phyloP scores from a whole-genome alignment of 2,329 filamentous ascomycete genomes.

The Xylaria sp. region DNA sequence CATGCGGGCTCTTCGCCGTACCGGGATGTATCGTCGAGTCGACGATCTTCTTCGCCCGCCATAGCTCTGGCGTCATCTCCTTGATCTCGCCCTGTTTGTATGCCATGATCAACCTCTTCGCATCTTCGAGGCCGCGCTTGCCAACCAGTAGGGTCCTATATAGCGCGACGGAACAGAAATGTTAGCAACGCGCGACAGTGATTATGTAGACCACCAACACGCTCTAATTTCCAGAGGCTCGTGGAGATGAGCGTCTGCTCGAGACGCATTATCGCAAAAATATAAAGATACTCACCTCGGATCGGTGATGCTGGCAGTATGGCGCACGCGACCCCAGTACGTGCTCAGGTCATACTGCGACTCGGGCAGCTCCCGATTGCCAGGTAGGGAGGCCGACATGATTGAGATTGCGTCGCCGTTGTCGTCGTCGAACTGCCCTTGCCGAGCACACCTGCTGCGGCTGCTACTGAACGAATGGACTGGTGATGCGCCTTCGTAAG shows the following conservation, averaged over 20 bases:
- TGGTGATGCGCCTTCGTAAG: constrained; percentile 9
- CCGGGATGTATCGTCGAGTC: constrained; percentile 96
- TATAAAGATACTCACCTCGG: constrained; percentile 78
- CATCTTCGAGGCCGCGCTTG: constrained; percentile 80
- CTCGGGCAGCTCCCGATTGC: constrained; percentile 82
- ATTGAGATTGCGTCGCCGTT: constrained; percentile 8
- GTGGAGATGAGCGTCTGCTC: too few relatives aligned
- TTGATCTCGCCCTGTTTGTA: constrained; percentile 87
- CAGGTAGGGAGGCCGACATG: constrained; percentile 75
- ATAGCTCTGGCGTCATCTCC: constrained; percentile 89
- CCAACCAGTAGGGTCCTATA: constrained; percentile 88
- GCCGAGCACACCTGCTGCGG: constrained; percentile 27
- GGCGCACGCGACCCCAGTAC: constrained; percentile 93
- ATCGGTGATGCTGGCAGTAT: constrained; percentile 90
- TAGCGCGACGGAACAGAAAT: neutral
- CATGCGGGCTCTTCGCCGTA: constrained; percentile 56
- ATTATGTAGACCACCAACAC: too few relatives aligned
- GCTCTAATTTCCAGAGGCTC: too few relatives aligned
- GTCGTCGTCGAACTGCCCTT: constrained; percentile 29
- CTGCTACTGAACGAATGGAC: neutral
- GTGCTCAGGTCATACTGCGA: constrained; percentile 93
- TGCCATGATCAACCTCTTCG: constrained; percentile 81
- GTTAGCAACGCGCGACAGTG: constrained; percentile 34
- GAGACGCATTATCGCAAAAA: neutral
- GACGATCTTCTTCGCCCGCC: constrained; percentile 96